Evolutionary conservation across 2,329 filamentous ascomycete genomes (phyloP).

Genomic region (Elsinoe batatas): DNA sequence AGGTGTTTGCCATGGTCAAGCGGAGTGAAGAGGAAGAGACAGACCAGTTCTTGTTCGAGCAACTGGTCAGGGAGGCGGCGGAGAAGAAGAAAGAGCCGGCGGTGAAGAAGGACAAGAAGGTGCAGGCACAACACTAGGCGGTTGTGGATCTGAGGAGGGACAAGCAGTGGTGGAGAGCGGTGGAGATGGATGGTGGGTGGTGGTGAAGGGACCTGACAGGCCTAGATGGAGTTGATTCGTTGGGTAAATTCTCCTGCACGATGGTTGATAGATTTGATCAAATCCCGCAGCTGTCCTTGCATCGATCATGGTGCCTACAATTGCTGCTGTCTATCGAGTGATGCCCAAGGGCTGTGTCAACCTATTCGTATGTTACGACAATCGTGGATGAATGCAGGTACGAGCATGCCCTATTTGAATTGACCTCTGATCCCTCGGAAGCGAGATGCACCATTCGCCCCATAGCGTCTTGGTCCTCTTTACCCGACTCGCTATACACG

Average conservation of each 20-base stretch:
- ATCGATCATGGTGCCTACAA: not conserved
- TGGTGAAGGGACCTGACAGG: not conserved
- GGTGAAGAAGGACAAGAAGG: constrained; percentile 51
- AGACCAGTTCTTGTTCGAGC: constrained; percentile 97
- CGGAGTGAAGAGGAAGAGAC: constrained; percentile 72
- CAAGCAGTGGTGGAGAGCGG: not conserved
- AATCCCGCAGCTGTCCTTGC: not conserved
- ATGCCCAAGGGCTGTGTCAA: not conserved
- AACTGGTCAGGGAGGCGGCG: constrained; percentile 91
- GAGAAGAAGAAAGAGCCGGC: constrained; percentile 82
- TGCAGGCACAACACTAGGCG: constrained; percentile 9
- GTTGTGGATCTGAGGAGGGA: not conserved
- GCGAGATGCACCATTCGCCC: no score
- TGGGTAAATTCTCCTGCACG: not conserved
- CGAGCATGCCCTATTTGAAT: not conserved
- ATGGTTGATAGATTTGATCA: not conserved
- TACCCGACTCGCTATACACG: not conserved
- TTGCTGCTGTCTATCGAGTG: no score
- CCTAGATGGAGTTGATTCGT: not conserved
- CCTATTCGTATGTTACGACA: not conserved
- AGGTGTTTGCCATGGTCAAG: constrained; percentile 76
- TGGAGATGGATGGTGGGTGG: constrained; percentile 1
- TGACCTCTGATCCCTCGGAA: no score
- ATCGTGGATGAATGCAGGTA: constrained; percentile 1
- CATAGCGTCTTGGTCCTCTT: not conserved